phyloP scores from a whole-genome alignment of 768 basidiomycete species.

The Pulveroboletus sp. region DNA sequence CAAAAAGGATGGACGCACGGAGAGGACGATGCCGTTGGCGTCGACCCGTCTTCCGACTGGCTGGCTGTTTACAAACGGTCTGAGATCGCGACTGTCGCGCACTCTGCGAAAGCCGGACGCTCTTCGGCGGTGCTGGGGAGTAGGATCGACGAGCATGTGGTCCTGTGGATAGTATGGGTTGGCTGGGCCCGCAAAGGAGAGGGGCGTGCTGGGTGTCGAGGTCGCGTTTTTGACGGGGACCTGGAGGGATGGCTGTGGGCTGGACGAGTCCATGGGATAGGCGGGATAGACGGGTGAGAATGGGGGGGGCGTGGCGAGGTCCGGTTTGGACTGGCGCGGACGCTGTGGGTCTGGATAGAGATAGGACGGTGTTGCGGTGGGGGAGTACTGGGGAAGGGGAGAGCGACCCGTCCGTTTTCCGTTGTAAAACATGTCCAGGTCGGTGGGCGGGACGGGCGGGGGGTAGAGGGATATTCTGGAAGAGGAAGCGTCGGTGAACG shows the following conservation, averaged over 20 bases:
- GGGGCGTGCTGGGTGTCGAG: conserved; percentile 71
- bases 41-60: conserved; percentile 74
- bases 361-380: conserved; percentile 48
- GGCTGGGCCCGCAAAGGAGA: conserved; percentile 57
- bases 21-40: conserved; percentile 70
- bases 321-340: conserved; percentile 54
- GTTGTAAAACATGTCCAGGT: conserved; percentile 63
- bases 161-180: conserved; percentile 61
- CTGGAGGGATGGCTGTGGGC: conserved; percentile 61
- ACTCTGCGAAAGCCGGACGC: conserved; percentile 78
- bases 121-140: conserved; percentile 57
- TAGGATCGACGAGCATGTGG: conserved; percentile 71
- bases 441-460: conserved; percentile 34
- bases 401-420: too few species aligned
- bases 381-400: conserved; percentile 59
- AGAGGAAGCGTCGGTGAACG: conserved; percentile 35
- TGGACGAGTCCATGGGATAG: conserved; percentile 65
- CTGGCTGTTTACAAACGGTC: conserved; percentile 65
- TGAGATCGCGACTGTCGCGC: conserved; percentile 71
- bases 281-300: conserved; percentile 51
- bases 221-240: conserved; percentile 49
- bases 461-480: conserved; percentile 26
- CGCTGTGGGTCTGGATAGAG: conserved; percentile 56
- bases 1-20: conserved; percentile 57
- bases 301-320: conserved; percentile 45